Base-by-base conservation (phyloP, 768 basidiomycete species). In the Termitomyces sp. region DNA sequence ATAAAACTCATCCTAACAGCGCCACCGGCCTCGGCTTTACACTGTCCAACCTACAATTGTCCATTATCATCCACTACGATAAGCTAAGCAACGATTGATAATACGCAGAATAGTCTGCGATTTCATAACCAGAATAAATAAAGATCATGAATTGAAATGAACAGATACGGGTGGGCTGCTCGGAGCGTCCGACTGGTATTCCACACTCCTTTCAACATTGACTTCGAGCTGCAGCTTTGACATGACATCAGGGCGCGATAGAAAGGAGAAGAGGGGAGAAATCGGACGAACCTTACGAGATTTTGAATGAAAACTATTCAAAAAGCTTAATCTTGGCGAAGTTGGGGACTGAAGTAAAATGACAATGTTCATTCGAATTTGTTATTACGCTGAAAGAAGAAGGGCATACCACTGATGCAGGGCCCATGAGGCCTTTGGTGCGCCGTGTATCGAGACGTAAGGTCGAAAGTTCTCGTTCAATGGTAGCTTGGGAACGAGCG, bases 151-250 rank as follows among this genome's bases (percentile, higher is more conserved):
- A 8, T 33, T n/a, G n/a, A 33, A 46, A 6, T 26, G 32, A 12
- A 50, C 48, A 36, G 56, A 57, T 26, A 44, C 32, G 5, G 49
- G 18, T 33, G 57, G 50, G 27, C 57, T 46, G 30, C 39, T 45
- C 24, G 47, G 43, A 24, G 34, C n/a, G 34, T 58, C 57, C 7
- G 57, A 47, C n/a, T 60, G 36, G 20, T 53, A 62, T 22, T 62
- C 53, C n/a, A 62, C 58, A 9, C 62, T 62, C 20, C 58, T 51
- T 33, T 62, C 53, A 26, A 62, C 59, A 18, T 42, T 61, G 48
- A 63, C 58, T 44, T 56, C 62, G n/a, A 62, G 30, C 45, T 62
- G 47, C 7, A 42, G 37, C 51, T 52, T 39, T 20, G 4, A 30
- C 30, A 42, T n/a, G 39, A 26, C 16, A 27, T 56, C 1, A 55